Conservation (phyloP, 1,139 yeast species). For the Taiozyma sp. region DNA sequence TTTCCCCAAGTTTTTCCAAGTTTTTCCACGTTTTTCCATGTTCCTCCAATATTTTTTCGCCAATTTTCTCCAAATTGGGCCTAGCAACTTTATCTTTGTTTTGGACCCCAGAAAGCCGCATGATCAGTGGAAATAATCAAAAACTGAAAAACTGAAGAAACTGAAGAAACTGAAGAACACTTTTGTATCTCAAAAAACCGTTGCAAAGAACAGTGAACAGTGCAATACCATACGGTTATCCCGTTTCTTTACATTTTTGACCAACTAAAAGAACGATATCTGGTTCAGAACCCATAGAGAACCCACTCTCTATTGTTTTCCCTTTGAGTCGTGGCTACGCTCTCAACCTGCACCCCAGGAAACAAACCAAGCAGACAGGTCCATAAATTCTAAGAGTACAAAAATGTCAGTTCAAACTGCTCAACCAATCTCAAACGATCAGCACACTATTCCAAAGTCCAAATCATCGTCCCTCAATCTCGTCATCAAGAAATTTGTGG, state of each 20-base stretch:
- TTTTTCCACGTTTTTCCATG: too few relatives aligned
- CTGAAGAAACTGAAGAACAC: too few relatives aligned
- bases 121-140: neutral
- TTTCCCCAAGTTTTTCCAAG: too few relatives aligned
- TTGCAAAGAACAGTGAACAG: neutral
- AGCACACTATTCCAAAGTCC: neutral
- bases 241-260: too few relatives aligned
- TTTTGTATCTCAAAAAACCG: too few relatives aligned
- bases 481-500: neutral
- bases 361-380: too few relatives aligned
- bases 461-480: neutral
- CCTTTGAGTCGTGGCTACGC: neutral
- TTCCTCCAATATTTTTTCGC: neutral
- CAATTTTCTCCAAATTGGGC: neutral
- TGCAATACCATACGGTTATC: neutral
- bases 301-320: neutral
- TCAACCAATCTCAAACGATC: neutral
- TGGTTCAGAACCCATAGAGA: too few relatives aligned
- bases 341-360: neutral
- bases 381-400: too few relatives aligned
- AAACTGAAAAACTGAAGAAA: too few relatives aligned
- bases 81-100: too few relatives aligned
- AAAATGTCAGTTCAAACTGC: neutral
- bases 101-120: neutral
- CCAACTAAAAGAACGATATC: too few relatives aligned